Percentiles rank a stretch among this genome's conserved stretches.
Evolutionary conservation across 768 basidiomycete genomes (phyloP).

Genomic region (Coprinopsis marcescibilis): DNA sequence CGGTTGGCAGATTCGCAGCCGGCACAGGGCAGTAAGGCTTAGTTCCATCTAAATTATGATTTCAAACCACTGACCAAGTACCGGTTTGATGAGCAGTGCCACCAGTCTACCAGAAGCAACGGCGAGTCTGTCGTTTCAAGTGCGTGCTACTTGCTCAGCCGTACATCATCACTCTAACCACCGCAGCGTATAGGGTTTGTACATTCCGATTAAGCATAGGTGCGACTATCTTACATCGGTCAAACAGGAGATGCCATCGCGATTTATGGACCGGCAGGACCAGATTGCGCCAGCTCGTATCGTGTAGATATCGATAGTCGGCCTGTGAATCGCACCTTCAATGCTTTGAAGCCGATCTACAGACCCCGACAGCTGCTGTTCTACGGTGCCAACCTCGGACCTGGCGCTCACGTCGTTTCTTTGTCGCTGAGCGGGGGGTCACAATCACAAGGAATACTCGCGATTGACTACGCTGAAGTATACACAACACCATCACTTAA

Average conservation of each 20-base stretch:
- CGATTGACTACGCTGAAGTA: no score
- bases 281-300: background rate
- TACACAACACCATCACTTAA: no score
- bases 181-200: background rate
- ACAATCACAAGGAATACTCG: no score
- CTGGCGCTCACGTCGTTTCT: no score
- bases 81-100: background rate
- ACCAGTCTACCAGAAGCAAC: background rate
- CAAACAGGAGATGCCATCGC: background rate
- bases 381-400: no score
- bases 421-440: no score
- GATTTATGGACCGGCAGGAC: background rate
- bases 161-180: background rate
- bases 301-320: no score
- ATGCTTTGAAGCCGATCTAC: no score
- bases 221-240: background rate
- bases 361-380: no score
- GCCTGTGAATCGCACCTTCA: no score
- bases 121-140: background rate
- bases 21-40: background rate
- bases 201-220: background rate
- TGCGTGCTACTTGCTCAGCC: background rate
- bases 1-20: background rate
- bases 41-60: background rate
- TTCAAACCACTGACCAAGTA: background rate